phyloP scores from a whole-genome alignment of 225 moss, liverwort and hornwort species.

The Sphagnum tenellum region DNA sequence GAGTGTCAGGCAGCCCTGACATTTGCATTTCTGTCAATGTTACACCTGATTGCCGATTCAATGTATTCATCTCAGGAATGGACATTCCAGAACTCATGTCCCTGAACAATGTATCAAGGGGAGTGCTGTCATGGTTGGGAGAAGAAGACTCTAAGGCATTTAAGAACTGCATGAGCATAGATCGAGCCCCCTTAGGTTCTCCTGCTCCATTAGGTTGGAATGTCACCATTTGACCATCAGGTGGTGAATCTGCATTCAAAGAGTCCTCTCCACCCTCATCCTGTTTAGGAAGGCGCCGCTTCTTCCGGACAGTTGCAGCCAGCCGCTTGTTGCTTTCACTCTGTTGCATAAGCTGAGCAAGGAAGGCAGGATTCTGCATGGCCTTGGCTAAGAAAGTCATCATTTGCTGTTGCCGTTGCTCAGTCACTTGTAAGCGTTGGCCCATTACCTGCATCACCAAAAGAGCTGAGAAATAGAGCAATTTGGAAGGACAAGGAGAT shows the following conservation, averaged over 20 bases:
- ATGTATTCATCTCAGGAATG: constrained; percentile 20
- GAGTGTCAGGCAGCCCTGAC: constrained; percentile 15
- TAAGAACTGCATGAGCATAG: constrained; percentile 58
- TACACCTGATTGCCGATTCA: constrained; percentile 55
- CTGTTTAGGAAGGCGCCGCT: constrained; percentile 78
- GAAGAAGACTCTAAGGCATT: constrained; percentile 35
- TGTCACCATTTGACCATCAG: constrained; percentile 75
- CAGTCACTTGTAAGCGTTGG: constrained; percentile 57
- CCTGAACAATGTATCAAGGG: constrained; percentile 46
- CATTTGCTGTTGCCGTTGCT: constrained; percentile 83
- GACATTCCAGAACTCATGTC: constrained; percentile 34
- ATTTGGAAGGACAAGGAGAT: not conserved
- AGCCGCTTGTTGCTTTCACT: constrained; percentile 45
- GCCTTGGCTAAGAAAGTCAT: constrained; percentile 77
- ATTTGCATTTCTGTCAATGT: constrained; percentile 65
- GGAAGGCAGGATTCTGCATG: constrained; percentile 68
- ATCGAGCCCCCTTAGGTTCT: constrained; percentile 52
- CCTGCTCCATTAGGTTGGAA: constrained; percentile 56
- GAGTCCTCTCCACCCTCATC: constrained; percentile 51
- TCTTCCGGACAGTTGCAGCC: constrained; percentile 65
- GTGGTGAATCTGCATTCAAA: constrained; percentile 31
- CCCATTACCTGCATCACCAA: constrained; percentile 47
- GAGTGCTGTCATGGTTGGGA: constrained; percentile 32
- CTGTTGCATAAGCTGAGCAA: constrained; percentile 69
- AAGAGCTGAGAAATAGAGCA: not conserved